phyloP scores from a whole-genome alignment of 345 rosid species.

The Microthlaspi erraticum region DNA sequence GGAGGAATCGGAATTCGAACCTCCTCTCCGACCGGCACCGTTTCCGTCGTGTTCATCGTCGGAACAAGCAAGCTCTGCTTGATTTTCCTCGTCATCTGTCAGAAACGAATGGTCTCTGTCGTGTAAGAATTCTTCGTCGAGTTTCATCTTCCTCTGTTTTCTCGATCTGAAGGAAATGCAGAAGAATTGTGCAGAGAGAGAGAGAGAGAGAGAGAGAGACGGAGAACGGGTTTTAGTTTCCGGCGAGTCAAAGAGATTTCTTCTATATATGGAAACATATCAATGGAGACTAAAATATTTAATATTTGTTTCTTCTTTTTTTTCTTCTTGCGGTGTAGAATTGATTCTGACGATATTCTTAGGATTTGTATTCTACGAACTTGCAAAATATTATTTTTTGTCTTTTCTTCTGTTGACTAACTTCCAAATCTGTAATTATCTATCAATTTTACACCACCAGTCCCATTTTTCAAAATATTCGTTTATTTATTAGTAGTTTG shows the following conservation, averaged over 20 bases:
- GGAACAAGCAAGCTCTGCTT: conserved; percentile 56
- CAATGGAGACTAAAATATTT: conserved; percentile 4
- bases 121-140: conserved; percentile 68
- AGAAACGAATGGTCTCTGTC: conserved; percentile 68
- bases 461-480: conserved; percentile 37
- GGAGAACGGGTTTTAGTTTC: conserved; percentile 17
- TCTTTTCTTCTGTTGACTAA: conserved; percentile 15
- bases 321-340: conserved; percentile 38
- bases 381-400: conserved; percentile 7
- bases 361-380: conserved; percentile 14
- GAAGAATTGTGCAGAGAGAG: conserved; percentile 23
- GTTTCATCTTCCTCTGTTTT: conserved; percentile 51
- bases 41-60: conserved; percentile 47
- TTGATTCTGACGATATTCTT: conserved; percentile 18
- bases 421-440: conserved; percentile 26
- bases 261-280: conserved; percentile 40
- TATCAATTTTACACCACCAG: neutral
- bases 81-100: conserved; percentile 84
- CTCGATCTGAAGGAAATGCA: neutral
- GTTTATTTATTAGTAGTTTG: neutral
- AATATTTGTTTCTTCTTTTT: neutral
- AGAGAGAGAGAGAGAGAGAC: neutral
- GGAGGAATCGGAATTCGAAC: conserved; percentile 35
- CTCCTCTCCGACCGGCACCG: conserved; percentile 34
- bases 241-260: conserved; percentile 35